phyloP scores from a whole-genome alignment of 306 rosid genomes.

The Aeschynomene evenia region DNA sequence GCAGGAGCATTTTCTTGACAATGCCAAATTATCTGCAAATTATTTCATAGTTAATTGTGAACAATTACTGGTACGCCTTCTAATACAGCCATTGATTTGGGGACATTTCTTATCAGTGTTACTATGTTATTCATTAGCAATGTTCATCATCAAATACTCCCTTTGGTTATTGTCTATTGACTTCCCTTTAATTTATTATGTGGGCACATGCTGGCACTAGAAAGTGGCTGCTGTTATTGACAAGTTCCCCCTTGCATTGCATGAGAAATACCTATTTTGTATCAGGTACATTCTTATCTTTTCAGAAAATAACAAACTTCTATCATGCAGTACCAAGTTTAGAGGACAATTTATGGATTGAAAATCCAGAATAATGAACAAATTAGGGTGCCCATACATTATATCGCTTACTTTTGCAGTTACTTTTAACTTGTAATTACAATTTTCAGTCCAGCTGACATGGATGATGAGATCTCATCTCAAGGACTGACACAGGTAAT shows the following conservation, averaged over 20 bases:
- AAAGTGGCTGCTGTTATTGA: slow-evolving; percentile 84
- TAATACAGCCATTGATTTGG: slow-evolving; percentile 16
- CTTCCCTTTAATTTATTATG: slow-evolving; percentile 18
- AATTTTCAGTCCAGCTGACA: slow-evolving; percentile 85
- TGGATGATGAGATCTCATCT: slow-evolving; percentile 77
- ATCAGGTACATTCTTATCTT: slow-evolving; percentile 56
- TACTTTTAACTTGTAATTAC: slow-evolving; percentile 23
- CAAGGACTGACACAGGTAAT: slow-evolving; percentile 88
- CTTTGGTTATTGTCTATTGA: slow-evolving; percentile 10
- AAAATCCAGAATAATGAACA: slow-evolving; percentile 16
- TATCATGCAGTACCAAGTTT: slow-evolving; percentile 15
- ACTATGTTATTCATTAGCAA: slow-evolving; percentile 19
- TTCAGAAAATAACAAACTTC: slow-evolving; percentile 13
- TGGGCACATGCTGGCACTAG: slow-evolving; percentile 45
- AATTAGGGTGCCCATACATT: slow-evolving; percentile 17
- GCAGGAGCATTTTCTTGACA: slow-evolving; percentile 89
- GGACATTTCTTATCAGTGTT: slow-evolving; percentile 13
- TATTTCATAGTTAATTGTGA: slow-evolving; percentile 86
- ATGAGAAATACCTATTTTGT: slow-evolving; percentile 81
- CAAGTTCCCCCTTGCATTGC: slow-evolving; percentile 71
- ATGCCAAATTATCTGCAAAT: slow-evolving; percentile 73
- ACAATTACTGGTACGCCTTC: slow-evolving; percentile 65
- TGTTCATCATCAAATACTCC: slow-evolving; percentile 16
- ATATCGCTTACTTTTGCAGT: slow-evolving; percentile 1
- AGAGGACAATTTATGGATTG: slow-evolving; percentile 11